phyloP scores from a whole-genome alignment of 768 basidiomycete genomes.

The Mycena indigotica region DNA sequence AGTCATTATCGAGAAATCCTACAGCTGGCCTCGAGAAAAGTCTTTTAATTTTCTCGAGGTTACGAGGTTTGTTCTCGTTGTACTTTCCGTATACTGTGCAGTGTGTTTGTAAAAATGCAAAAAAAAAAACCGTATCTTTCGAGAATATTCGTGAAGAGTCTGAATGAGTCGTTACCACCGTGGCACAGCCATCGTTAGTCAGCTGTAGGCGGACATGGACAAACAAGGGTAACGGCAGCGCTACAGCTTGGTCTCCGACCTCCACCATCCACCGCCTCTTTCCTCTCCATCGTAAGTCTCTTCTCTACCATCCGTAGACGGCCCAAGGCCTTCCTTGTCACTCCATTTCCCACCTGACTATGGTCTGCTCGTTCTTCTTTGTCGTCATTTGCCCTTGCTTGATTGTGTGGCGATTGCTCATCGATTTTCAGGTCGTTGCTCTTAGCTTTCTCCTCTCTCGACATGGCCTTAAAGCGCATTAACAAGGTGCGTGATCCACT shows the following conservation, averaged over 20 bases:
- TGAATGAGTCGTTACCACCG: slow-evolving; percentile 5
- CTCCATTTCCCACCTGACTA: slow-evolving; percentile 25
- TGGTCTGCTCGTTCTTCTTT: slow-evolving; percentile 17
- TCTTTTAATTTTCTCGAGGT: slow-evolving; percentile 19
- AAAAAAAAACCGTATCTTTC: not conserved
- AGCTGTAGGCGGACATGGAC: slow-evolving; percentile 25
- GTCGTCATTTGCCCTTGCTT: slow-evolving; percentile 27
- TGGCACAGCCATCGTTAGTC: slow-evolving; percentile 4
- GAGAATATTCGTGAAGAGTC: slow-evolving; percentile 8
- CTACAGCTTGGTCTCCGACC: slow-evolving; percentile 51
- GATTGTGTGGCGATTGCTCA: slow-evolving; percentile 50
- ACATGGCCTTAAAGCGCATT: slow-evolving; percentile 98
- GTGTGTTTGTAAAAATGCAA: not conserved
- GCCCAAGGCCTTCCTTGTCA: slow-evolving; percentile 26
- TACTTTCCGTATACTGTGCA: not conserved
- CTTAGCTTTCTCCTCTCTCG: slow-evolving; percentile 25
- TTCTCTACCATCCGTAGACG: slow-evolving; percentile 34
- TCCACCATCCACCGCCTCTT: slow-evolving; percentile 43
- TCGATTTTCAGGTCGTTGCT: slow-evolving; percentile 23
- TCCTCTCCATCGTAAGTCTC: slow-evolving; percentile 24
- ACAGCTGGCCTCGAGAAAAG: slow-evolving; percentile 16
- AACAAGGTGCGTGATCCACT: slow-evolving; percentile 73
- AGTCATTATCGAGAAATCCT: slow-evolving; percentile 1
- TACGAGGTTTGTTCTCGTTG: slow-evolving; percentile 15
- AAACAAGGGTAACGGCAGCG: slow-evolving; percentile 45